phyloP scores from a whole-genome alignment of 331 rosid species.

The Arachis monticola region DNA sequence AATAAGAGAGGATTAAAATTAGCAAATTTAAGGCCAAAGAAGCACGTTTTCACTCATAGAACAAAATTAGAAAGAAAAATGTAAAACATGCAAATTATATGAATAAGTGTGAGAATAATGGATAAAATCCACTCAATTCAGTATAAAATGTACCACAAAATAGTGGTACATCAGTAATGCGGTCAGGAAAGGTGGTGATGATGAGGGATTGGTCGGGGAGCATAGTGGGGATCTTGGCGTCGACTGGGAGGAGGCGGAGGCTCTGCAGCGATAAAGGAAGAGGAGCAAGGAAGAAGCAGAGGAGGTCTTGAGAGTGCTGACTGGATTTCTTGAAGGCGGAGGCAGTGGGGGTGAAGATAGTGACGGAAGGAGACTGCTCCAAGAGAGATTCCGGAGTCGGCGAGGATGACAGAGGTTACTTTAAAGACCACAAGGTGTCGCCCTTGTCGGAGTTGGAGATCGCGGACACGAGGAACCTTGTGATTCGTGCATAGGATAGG shows the following conservation, averaged over 20 bases:
- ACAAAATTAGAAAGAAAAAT: no score
- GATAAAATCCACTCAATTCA: no score
- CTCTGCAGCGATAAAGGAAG: constrained; percentile 51
- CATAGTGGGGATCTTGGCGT: constrained; percentile 68
- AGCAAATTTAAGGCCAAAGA: no score
- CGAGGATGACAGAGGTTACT: constrained; percentile 54
- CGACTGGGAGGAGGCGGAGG: constrained; percentile 66
- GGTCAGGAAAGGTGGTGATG: constrained; percentile 51
- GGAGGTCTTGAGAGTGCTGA: constrained; percentile 76
- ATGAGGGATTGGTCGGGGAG: constrained; percentile 47
- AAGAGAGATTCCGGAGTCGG: constrained; percentile 41
- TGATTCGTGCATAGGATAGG: constrained; percentile 49
- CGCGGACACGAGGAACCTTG: constrained; percentile 70
- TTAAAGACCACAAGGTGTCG: constrained; percentile 61
- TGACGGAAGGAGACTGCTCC: constrained; percentile 60
- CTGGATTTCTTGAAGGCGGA: constrained; percentile 61
- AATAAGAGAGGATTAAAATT: no score
- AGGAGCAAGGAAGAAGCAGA: constrained; percentile 65
- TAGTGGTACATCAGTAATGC: not conserved
- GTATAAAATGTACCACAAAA: no score
- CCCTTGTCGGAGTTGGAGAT: constrained; percentile 77
- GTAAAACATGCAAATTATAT: no score
- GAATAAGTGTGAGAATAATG: no score
- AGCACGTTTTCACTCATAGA: no score
- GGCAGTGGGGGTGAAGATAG: constrained; percentile 84